These are phyloP conservation scores for Boletus rubescentipes DNA, from an alignment of 768 basidiomycete species.

Conservation along the genomic window DNA sequence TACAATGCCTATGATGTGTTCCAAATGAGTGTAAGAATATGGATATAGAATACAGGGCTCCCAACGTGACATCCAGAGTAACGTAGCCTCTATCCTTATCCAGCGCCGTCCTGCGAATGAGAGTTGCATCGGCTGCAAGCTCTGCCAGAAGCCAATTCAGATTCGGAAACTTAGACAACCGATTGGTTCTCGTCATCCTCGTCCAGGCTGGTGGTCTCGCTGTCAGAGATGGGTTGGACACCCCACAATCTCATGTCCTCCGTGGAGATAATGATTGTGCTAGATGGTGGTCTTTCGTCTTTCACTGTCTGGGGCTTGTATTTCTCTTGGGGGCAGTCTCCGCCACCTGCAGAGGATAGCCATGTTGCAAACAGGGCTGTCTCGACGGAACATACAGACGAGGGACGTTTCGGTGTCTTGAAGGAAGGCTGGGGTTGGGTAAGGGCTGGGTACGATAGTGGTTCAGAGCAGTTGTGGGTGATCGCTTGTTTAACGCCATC, in stretches of 20 bases:
- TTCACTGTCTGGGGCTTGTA: not conserved
- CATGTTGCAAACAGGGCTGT: conserved; percentile 3
- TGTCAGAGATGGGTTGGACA: not conserved
- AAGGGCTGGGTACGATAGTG: not conserved
- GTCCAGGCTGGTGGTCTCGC: not conserved
- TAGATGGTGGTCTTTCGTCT: not conserved
- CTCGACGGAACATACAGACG: not conserved
- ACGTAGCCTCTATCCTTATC: not conserved
- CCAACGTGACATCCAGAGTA: too few species aligned
- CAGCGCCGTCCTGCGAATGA: not conserved
- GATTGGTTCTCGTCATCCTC: not conserved
- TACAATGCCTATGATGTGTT: too few species aligned
- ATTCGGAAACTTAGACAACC: not conserved
- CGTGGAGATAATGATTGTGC: not conserved
- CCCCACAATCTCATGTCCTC: not conserved
- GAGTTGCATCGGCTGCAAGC: not conserved
- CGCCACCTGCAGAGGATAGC: not conserved
- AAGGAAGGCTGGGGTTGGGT: not conserved
- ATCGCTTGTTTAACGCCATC: not conserved
- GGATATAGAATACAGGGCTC: too few species aligned
- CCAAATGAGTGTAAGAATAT: too few species aligned
- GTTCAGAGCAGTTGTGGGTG: not conserved
- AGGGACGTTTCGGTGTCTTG: not conserved
- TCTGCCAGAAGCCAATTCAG: not conserved
- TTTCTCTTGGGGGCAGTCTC: conserved; percentile 5